phyloP scores from a whole-genome alignment of 352 stramenopile genomes.

The Pythium coloratum region DNA sequence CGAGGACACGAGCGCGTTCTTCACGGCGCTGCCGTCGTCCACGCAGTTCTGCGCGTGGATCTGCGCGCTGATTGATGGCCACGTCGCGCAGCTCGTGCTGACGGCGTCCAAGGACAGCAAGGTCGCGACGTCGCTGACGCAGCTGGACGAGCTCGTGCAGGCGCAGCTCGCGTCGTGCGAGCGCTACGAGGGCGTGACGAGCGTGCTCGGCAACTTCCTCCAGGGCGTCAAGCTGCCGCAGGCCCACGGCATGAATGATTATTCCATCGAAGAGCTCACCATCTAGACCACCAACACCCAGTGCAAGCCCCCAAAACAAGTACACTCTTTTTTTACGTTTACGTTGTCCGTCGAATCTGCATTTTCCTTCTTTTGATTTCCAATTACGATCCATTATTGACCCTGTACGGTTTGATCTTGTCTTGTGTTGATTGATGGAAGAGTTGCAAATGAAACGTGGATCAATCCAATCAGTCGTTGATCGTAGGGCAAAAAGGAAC shows the following conservation, averaged over 20 bases:
- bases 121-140: conserved; percentile 41
- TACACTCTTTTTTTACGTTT: background rate
- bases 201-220: conserved; percentile 78
- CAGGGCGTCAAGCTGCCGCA: conserved; percentile 65
- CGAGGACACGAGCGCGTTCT: conserved; percentile 19
- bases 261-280: conserved; percentile 74
- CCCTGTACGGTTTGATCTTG: no score
- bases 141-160: conserved; percentile 58
- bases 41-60: conserved; percentile 74
- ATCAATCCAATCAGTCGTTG: no score
- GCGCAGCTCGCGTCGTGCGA: conserved; percentile 51
- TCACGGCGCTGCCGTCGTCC: conserved; percentile 36
- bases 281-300: conserved; percentile 36
- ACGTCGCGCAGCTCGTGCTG: conserved; percentile 68
- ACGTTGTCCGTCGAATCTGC: background rate
- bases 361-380: no score
- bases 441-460: no score
- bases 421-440: no score
- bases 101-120: conserved; percentile 46
- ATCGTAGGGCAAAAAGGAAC: background rate
- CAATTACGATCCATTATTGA: no score
- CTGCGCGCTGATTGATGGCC: conserved; percentile 67
- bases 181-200: conserved; percentile 68
- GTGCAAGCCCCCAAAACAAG: background rate
- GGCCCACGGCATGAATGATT: conserved; percentile 66